Evolutionary conservation across 331 rosid species (phyloP).

Genomic region (Telfairia occidentalis): DNA sequence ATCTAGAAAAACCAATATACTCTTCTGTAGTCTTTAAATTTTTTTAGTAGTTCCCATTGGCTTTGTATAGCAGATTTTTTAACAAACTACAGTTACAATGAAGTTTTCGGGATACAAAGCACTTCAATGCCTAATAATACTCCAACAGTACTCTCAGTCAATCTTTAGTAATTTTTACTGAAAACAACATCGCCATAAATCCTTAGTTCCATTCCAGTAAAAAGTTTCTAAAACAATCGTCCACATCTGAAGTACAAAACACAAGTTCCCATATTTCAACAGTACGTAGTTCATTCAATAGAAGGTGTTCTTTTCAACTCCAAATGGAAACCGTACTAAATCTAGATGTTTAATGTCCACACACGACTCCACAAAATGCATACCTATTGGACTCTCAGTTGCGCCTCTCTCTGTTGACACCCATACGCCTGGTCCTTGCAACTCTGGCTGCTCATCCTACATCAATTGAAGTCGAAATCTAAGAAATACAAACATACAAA

Average conservation of each 20-base stretch:
- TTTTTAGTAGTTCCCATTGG: no score
- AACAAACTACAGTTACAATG: background rate
- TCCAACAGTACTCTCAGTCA: background rate
- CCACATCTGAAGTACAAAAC: background rate
- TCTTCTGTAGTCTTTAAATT: no score
- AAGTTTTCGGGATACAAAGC: background rate
- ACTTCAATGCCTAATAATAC: background rate
- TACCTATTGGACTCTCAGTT: slow-evolving; percentile 86
- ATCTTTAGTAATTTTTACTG: background rate
- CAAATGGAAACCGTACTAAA: background rate
- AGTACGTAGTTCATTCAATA: background rate
- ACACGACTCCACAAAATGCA: slow-evolving; percentile 1
- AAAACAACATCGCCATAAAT: background rate
- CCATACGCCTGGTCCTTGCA: slow-evolving; percentile 93
- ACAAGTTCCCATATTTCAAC: no score
- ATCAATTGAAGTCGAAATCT: slow-evolving; percentile 8
- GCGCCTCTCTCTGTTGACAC: slow-evolving; percentile 76
- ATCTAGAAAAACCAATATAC: no score
- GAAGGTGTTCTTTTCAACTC: background rate
- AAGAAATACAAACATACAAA: background rate
- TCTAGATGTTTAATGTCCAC: background rate
- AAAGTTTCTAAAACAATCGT: background rate
- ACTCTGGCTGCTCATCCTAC: slow-evolving; percentile 92
- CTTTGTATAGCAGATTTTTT: background rate
- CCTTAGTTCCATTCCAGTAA: background rate